Evolutionary conservation across 164 flowering plant species (phyloP).

Genomic region (Malania oleifera): DNA sequence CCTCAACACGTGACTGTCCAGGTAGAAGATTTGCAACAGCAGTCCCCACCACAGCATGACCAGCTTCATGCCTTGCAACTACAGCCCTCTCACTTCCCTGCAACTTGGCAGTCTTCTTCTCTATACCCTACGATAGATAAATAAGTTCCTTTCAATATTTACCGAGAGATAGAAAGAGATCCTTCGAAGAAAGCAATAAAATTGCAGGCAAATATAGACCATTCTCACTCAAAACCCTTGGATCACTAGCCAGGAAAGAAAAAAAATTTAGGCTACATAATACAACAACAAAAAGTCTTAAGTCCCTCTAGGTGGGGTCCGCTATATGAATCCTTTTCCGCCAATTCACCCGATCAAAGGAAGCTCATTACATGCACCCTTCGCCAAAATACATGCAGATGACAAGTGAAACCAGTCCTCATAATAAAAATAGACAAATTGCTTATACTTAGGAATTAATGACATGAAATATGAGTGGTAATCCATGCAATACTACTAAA

Average conservation of each 20-base stretch:
- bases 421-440: neutral
- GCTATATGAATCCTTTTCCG: too few relatives aligned
- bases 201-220: too few relatives aligned
- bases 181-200: neutral
- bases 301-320: too few relatives aligned
- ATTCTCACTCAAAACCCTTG: too few relatives aligned
- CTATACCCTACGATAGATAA: conserved; percentile 64
- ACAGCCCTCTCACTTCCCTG: conserved; percentile 92
- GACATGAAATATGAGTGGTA: too few relatives aligned
- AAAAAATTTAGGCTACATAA: too few relatives aligned
- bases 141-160: too few relatives aligned
- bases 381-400: neutral
- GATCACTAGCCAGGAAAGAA: too few relatives aligned
- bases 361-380: neutral
- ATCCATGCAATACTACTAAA: too few relatives aligned
- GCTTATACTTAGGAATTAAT: neutral
- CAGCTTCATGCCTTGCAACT: conserved; percentile 99
- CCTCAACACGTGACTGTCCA: conserved; percentile 98
- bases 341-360: neutral
- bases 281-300: too few relatives aligned
- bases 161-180: too few relatives aligned
- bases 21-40: conserved; percentile 88
- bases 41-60: conserved; percentile 98
- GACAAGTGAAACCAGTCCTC: neutral
- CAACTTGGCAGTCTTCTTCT: conserved; percentile 84